Percentiles rank a stretch among this genome's conserved stretches.
Evolutionary conservation across 441 rosid genomes (phyloP).

Genomic region (Adansonia gregorii): DNA sequence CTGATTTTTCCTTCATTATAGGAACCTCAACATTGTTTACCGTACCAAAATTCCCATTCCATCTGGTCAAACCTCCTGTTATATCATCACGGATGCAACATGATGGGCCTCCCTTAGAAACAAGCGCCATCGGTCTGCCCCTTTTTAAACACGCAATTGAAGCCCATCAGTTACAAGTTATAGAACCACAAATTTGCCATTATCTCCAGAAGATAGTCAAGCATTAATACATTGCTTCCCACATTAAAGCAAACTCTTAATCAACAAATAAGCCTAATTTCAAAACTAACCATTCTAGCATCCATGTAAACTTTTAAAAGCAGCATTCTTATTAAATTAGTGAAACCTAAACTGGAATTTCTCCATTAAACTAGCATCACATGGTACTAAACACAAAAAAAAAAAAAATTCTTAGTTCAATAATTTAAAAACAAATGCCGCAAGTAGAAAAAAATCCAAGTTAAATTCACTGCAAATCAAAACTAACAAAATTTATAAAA

Average conservation of each 20-base stretch:
- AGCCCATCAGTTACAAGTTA: constrained; percentile 6
- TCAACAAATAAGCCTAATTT: neutral
- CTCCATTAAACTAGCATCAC: neutral
- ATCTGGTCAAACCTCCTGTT: constrained; percentile 37
- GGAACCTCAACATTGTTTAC: constrained; percentile 38
- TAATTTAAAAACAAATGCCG: neutral
- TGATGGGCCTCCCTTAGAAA: constrained; percentile 53
- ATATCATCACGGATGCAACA: constrained; percentile 41
- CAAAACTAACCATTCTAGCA: neutral
- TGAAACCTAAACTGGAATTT: neutral
- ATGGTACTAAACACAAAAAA: neutral
- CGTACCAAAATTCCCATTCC: constrained; percentile 33
- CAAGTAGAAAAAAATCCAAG: neutral
- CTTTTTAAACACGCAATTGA: constrained; percentile 32
- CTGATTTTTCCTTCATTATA: constrained; percentile 40
- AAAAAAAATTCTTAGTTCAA: neutral
- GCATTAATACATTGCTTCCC: neutral
- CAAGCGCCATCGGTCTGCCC: constrained; percentile 47
- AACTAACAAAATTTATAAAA: neutral
- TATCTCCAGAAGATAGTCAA: neutral
- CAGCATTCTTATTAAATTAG: neutral
- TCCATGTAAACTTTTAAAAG: neutral
- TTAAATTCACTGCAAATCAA: neutral
- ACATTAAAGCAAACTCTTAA: neutral
- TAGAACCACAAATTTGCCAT: neutral